phyloP scores from a whole-genome alignment of 495 filamentous ascomycete genomes.

The Hyphodiscus hymeniophilus region DNA sequence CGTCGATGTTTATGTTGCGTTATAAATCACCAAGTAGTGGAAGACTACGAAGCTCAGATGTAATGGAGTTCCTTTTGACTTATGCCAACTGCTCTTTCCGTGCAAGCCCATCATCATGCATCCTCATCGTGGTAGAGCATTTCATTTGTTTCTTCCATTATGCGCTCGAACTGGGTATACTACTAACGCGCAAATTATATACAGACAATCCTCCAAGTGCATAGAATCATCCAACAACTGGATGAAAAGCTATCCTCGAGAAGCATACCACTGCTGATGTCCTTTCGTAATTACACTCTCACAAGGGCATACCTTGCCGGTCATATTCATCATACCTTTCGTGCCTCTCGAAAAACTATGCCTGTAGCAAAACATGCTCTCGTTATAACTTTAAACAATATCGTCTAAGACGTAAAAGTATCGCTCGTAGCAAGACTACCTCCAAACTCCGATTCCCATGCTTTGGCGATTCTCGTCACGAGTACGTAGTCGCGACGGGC shows the following conservation, averaged over 20 bases:
- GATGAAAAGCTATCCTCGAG: background rate
- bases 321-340: constrained; percentile 10
- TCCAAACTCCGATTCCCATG: constrained; percentile 20
- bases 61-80: no score
- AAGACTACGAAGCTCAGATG: no score
- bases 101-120: no score
- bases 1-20: no score
- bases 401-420: constrained; percentile 14
- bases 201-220: constrained; percentile 23
- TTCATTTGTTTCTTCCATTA: constrained; percentile 14
- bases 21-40: no score
- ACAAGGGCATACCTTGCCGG: background rate
- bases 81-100: no score
- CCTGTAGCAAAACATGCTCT: constrained; percentile 6
- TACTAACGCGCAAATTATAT: constrained; percentile 32
- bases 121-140: no score
- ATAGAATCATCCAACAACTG: constrained; percentile 10
- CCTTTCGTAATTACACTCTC: background rate
- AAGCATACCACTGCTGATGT: constrained; percentile 3
- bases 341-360: background rate
- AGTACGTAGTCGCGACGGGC: constrained; percentile 34
- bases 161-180: constrained; percentile 21
- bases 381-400: constrained; percentile 19
- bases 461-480: constrained; percentile 11
- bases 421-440: constrained; percentile 6